Percentiles rank a stretch among this genome's conserved stretches.
Conservation (phyloP, 2,329 filamentous ascomycete genomes). For the Malbranchea zuffiana region DNA sequence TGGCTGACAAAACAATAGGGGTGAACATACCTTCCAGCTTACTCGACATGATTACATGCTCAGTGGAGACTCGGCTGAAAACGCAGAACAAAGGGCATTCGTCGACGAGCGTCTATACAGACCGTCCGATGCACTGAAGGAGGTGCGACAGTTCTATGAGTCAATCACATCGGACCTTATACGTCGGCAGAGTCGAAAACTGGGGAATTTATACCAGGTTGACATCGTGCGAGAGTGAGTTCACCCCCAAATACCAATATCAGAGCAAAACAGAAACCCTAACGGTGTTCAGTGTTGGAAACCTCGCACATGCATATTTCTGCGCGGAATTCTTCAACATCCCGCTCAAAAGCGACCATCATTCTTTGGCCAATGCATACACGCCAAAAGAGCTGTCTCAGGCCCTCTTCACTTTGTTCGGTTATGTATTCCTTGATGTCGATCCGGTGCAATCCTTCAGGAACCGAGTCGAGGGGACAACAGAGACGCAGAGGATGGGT, state of each 20-base stretch:
- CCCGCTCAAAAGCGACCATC: conserved; percentile 19
- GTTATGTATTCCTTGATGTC: conserved; percentile 39
- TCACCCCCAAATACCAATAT: conserved; percentile 14
- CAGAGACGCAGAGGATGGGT: conserved; percentile 29
- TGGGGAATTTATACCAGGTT: conserved; percentile 23
- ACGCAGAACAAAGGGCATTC: conserved; percentile 16
- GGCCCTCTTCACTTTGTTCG: conserved; percentile 38
- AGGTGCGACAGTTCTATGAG: conserved; percentile 15
- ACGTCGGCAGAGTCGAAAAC: conserved; percentile 34
- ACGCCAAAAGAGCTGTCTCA: conserved; percentile 45
- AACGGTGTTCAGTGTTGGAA: conserved; percentile 18
- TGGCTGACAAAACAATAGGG: too few species aligned
- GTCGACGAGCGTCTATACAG: conserved; percentile 15
- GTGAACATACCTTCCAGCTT: conserved; percentile 7
- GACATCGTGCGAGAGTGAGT: conserved; percentile 19
- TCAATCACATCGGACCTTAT: conserved; percentile 13
- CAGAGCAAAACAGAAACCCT: too few species aligned
- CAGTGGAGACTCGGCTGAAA: conserved; percentile 16
- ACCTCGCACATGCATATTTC: conserved; percentile 23
- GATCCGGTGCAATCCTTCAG: conserved; percentile 39
- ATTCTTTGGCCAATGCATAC: conserved; percentile 26
- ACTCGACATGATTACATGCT: conserved; percentile 18
- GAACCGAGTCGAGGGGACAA: conserved; percentile 34
- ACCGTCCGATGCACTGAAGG: conserved; percentile 12
- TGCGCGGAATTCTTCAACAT: conserved; percentile 19